These are phyloP conservation scores for Mycena maculata DNA, from an alignment of 768 basidiomycete genomes.

Conservation along the genomic window DNA sequence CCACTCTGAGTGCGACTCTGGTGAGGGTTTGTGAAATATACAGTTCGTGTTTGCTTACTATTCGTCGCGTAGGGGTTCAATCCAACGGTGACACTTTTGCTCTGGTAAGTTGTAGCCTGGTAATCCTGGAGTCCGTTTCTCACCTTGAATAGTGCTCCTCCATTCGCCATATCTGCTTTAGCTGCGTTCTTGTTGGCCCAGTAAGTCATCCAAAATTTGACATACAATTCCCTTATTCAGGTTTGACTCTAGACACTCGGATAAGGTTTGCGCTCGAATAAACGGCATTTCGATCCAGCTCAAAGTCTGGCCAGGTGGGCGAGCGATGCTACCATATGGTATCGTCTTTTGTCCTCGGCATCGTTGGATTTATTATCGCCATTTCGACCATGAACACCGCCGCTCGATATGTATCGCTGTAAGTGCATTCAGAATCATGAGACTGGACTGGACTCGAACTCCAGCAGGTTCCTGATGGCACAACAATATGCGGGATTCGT, in stretches of 20 bases:
- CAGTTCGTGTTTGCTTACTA: no score
- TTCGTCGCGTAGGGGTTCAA: no score
- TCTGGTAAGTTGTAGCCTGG: conserved; percentile 1
- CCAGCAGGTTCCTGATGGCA: conserved; percentile 76
- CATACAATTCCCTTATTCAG: not conserved
- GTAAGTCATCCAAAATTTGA: conserved; percentile 47
- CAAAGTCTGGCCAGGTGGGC: conserved; percentile 44
- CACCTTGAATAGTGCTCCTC: conserved; percentile 65
- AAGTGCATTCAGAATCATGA: conserved; percentile 41
- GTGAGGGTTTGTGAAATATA: no score
- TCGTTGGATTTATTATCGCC: conserved; percentile 80
- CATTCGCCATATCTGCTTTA: conserved; percentile 76
- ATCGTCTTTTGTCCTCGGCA: conserved; percentile 67
- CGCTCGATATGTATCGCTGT: conserved; percentile 79
- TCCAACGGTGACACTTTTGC: conserved; percentile 20
- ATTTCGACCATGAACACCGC: conserved; percentile 76
- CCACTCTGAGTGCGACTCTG: conserved; percentile 79
- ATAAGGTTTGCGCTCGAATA: conserved; percentile 48
- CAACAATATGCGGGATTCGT: conserved; percentile 69
- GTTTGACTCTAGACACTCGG: conserved; percentile 71
- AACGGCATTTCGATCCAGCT: not conserved
- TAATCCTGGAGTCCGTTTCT: not conserved
- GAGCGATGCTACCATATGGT: conserved; percentile 83
- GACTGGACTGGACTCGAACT: not conserved
- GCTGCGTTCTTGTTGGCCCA: conserved; percentile 64